Base-by-base conservation (phyloP, 257 asterid genomes). In the Nyctanthes arbortristis region DNA sequence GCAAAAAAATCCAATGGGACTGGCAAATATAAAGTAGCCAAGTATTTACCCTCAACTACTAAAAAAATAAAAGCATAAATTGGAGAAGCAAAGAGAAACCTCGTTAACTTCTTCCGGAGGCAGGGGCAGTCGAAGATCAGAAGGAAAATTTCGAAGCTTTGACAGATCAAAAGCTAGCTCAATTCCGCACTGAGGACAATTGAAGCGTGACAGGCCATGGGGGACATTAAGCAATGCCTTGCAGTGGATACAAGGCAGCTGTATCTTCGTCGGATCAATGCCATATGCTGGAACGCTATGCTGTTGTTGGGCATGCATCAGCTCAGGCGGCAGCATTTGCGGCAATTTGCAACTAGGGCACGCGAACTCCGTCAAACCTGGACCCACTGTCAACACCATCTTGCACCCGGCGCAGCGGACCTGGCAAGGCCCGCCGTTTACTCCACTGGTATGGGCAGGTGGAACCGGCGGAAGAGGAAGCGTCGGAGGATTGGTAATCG, bases 331-430 rank as follows among this genome's bases (percentile, higher is more conserved):
- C 30, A 93, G 86, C 99, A 93, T 93, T 83, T 93, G 99, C 64
- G 97, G 97, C 75, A 91, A 61, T 80, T 85, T 77, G 81, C 99
- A 93, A 65, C 89, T 80, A 70, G 99, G 99, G 91, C 99, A 93
- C 29, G 88, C 86, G 73, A 93, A 93, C 80, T 93, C 97, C 58
- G 92, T 86, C 65, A 89, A 69, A 10, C 96, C 95, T 0, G 86
- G 69, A 61, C 84, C 76, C 73, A 93, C 97, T 35, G 94, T 84
- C 37, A 93, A 75, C 70, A 93, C 91, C 89, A 85, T 78, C 83
- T 86, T 93, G 83, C 99, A 93, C 18, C 99, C 96, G 4, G 99
- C 99, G 70, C 99, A 93, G 0, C 97, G 91, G 62, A 93, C 99
- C 81, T 93, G 97, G 77, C 90, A 85, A 4, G 88, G 93, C 3